A percentile compares a stretch with the other conserved stretches of the same genome.
Evolutionary conservation across 768 basidiomycete species (phyloP).

Genomic region (Mycena amicta): DNA sequence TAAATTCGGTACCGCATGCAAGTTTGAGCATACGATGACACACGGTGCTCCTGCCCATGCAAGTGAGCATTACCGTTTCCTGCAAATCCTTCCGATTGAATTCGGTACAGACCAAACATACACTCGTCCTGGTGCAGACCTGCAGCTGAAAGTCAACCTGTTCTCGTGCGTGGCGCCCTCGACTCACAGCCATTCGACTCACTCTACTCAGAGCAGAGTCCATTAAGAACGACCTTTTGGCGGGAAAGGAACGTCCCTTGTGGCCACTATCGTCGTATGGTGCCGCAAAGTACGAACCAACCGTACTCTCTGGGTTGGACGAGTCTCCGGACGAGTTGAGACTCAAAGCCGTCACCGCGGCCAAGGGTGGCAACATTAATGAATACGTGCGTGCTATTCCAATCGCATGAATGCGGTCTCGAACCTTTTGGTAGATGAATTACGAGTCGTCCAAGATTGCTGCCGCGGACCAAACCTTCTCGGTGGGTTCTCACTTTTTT

Average conservation of each 20-base stretch:
- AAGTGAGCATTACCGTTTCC: slow-evolving; percentile 2
- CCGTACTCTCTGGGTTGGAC: slow-evolving; percentile 66
- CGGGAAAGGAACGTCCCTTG: slow-evolving; percentile 62
- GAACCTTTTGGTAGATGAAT: slow-evolving; percentile 38
- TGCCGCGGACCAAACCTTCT: slow-evolving; percentile 51
- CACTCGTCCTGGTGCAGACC: slow-evolving; percentile 17
- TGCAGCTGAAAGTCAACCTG: slow-evolving; percentile 9
- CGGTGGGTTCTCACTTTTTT: slow-evolving; percentile 31
- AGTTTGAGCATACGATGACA: slow-evolving; percentile 15
- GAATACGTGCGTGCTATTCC: slow-evolving; percentile 64
- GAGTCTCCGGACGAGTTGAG: slow-evolving; percentile 80
- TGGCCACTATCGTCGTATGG: slow-evolving; percentile 85
- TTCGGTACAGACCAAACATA: slow-evolving; percentile 15
- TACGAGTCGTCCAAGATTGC: slow-evolving; percentile 62
- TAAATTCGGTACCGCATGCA: slow-evolving; percentile 13
- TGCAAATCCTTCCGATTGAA: neutral
- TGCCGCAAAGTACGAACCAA: slow-evolving; percentile 73
- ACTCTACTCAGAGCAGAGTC: slow-evolving; percentile 52
- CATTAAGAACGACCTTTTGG: slow-evolving; percentile 65
- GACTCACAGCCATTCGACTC: neutral
- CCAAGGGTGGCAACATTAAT: slow-evolving; percentile 52
- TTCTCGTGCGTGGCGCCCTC: slow-evolving; percentile 14
- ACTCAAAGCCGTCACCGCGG: slow-evolving; percentile 59
- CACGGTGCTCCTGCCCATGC: neutral
- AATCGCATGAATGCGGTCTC: neutral